Conservation (phyloP, 495 filamentous ascomycete genomes). For the Penicillium soppii region DNA sequence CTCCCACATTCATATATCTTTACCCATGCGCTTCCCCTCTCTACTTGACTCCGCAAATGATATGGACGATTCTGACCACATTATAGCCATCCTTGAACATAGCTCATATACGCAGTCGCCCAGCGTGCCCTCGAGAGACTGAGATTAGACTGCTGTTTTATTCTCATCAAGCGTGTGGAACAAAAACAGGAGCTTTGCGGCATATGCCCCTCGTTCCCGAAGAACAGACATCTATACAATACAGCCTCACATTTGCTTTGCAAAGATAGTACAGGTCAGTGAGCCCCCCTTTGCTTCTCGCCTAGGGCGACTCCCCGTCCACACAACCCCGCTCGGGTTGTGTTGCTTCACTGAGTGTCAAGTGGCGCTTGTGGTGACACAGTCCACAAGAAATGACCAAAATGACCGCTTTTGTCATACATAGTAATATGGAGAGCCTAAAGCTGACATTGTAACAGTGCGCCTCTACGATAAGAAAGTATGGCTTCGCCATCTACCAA, state of each 20-base stretch:
- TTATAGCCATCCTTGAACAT: constrained; percentile 15
- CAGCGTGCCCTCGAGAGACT: constrained; percentile 14
- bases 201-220: neutral
- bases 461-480: constrained; percentile 12
- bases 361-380: constrained; percentile 7
- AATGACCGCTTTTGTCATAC: constrained; percentile 2
- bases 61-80: constrained; percentile 6
- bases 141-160: constrained; percentile 7
- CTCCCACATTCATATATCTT: constrained; percentile 14
- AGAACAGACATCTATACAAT: constrained; percentile 3
- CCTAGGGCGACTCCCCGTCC: neutral
- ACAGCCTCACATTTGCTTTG: neutral
- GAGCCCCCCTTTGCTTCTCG: neutral
- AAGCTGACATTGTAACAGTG: constrained; percentile 1
- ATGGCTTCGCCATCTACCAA: constrained; percentile 38
- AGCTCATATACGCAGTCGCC: constrained; percentile 12
- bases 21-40: neutral
- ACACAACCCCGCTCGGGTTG: constrained; percentile 7
- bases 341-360: constrained; percentile 8
- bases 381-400: neutral
- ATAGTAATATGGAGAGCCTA: neutral
- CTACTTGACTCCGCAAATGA: neutral
- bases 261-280: constrained; percentile 15
- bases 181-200: constrained; percentile 25
- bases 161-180: constrained; percentile 11